These are phyloP conservation scores for Dichomitus squalens DNA, from an alignment of 1,284 basidiomycete genomes.

Conservation along the genomic window DNA sequence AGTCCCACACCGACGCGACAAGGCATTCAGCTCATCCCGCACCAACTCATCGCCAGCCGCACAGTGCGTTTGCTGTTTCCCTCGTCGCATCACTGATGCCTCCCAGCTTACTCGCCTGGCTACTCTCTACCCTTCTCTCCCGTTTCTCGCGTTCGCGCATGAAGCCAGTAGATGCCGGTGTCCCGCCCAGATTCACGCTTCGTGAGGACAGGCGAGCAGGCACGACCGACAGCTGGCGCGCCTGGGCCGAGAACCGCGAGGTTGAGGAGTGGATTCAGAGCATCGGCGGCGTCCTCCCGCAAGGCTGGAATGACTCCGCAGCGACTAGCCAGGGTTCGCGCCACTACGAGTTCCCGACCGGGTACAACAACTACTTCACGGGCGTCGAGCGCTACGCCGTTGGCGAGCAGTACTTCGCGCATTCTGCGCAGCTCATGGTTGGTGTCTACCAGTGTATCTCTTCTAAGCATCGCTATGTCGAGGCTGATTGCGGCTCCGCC, in stretches of 20 bases:
- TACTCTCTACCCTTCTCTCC: not conserved
- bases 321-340: slow-evolving; percentile 55
- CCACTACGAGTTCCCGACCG: slow-evolving; percentile 96
- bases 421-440: slow-evolving; percentile 72
- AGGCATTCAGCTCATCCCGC: slow-evolving; percentile 70
- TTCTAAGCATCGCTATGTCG: not conserved
- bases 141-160: not conserved
- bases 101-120: not conserved
- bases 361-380: slow-evolving; percentile 82
- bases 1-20: slow-evolving; percentile 49
- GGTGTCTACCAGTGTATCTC: slow-evolving; percentile 30
- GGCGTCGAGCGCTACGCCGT: slow-evolving; percentile 82
- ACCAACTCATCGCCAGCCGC: slow-evolving; percentile 89
- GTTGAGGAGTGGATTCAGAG: slow-evolving; percentile 95
- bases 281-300: slow-evolving; percentile 81
- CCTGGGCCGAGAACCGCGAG: slow-evolving; percentile 84
- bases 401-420: slow-evolving; percentile 90
- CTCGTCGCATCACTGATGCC: not conserved
- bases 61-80: slow-evolving; percentile 39
- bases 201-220: slow-evolving; percentile 75
- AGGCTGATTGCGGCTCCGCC: not conserved
- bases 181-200: slow-evolving; percentile 64
- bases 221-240: slow-evolving; percentile 79
- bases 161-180: slow-evolving; percentile 65
- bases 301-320: slow-evolving; percentile 88